Conservation (phyloP, 176 grass and related monocot species). For the Chrysopogon serrulatus region DNA sequence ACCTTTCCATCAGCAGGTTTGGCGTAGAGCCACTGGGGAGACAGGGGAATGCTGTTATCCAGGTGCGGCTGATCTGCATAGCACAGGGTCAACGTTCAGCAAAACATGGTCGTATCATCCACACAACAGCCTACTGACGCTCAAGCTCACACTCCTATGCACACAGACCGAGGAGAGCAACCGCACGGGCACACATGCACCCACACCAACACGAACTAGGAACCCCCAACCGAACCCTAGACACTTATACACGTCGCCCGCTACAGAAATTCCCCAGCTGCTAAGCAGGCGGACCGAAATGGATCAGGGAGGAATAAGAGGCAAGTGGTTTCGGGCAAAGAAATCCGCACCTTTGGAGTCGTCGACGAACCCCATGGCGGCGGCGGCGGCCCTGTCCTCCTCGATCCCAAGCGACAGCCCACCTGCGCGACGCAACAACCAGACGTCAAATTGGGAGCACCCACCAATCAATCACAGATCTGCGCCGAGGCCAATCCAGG, state of each 20-base stretch:
- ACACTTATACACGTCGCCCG: not conserved
- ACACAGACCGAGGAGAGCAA: not conserved
- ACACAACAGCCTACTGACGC: not conserved
- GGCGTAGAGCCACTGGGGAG: conserved; percentile 93
- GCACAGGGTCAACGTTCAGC: conserved; percentile 26
- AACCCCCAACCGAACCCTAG: not conserved
- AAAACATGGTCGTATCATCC: not conserved
- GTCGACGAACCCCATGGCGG: conserved; percentile 73
- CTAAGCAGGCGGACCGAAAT: not conserved
- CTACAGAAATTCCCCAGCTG: not conserved
- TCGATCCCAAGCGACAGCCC: conserved; percentile 69
- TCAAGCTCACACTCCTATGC: not conserved
- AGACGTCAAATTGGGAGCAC: conserved; percentile 34
- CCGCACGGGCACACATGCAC: not conserved
- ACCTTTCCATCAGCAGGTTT: conserved; percentile 91
- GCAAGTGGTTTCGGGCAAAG: not conserved
- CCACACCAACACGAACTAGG: not conserved
- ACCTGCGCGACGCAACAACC: conserved; percentile 48
- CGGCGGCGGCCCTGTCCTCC: conserved; percentile 59
- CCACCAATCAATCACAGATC: conserved; percentile 27
- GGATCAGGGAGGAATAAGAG: not conserved
- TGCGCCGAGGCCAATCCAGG: conserved; percentile 2
- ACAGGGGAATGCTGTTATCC: conserved; percentile 90
- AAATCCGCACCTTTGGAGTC: conserved; percentile 65
- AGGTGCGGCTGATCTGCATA: conserved; percentile 70